Conservation (phyloP, 2,329 filamentous ascomycete species). For the Ceratocystis huliohia region DNA sequence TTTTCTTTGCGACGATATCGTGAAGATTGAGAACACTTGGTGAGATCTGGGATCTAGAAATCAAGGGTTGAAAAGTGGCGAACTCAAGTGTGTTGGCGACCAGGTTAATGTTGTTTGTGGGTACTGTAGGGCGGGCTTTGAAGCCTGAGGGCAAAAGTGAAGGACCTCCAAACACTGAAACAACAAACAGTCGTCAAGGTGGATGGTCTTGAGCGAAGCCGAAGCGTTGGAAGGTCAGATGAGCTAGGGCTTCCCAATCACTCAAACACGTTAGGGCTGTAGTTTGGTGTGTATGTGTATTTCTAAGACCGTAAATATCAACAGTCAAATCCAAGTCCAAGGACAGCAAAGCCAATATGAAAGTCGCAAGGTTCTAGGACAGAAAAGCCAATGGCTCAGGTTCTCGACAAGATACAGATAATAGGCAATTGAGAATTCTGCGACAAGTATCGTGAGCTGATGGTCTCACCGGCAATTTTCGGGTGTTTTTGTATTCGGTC, state of each 20-base stretch:
- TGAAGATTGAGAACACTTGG: conserved; percentile 5
- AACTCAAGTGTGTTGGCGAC: background rate
- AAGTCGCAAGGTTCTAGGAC: conserved; percentile 5
- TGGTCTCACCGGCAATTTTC: background rate
- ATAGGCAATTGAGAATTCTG: background rate
- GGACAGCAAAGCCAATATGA: background rate
- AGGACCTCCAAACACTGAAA: background rate
- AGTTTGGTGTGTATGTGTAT: background rate
- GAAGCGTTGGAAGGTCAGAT: background rate
- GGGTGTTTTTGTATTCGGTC: background rate
- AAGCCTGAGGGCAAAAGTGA: background rate
- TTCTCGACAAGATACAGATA: background rate
- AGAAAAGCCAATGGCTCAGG: background rate
- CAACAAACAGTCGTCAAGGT: background rate
- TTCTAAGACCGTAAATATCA: background rate
- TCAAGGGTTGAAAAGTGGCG: background rate
- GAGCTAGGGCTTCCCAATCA: background rate
- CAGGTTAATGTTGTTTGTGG: background rate
- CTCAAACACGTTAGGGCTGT: background rate
- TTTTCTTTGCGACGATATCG: conserved; percentile 11
- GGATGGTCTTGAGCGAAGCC: background rate
- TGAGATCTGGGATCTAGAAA: background rate
- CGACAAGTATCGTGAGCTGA: background rate
- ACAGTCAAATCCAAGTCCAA: background rate
- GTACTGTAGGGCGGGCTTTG: background rate